Percentiles rank a stretch among this genome's conserved stretches.
Conservation (phyloP, 2,329 filamentous ascomycete genomes). For the Fusarium temperatum region DNA sequence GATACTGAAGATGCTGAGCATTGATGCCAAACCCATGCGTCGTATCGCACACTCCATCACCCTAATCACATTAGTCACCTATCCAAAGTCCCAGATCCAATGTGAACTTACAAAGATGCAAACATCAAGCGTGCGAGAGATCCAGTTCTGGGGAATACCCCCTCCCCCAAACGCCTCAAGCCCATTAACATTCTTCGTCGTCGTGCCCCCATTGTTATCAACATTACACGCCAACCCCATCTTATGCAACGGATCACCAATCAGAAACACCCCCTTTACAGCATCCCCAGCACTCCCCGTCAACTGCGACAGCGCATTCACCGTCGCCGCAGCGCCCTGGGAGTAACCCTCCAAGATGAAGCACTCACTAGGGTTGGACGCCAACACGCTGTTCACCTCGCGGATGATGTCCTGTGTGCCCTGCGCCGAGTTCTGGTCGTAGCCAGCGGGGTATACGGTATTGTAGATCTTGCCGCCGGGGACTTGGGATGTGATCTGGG, state of each 20-base stretch:
- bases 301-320: constrained; percentile 3
- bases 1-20: constrained; percentile 9
- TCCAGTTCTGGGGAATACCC: constrained; percentile 3
- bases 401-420: constrained; percentile 4
- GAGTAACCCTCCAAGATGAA: constrained; percentile 13
- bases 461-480: constrained; percentile 15
- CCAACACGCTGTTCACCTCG: background rate
- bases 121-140: constrained; percentile 5
- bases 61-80: background rate
- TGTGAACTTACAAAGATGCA: constrained; percentile 5
- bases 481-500: background rate
- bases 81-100: fast-evolving
- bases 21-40: constrained; percentile 2
- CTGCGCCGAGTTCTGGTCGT: background rate
- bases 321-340: constrained; percentile 13
- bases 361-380: constrained; percentile 1
- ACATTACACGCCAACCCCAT: constrained; percentile 7
- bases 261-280: constrained; percentile 6
- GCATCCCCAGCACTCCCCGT: constrained; percentile 3
- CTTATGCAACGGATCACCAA: constrained; percentile 6
- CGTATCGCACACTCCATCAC: constrained; percentile 15
- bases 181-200: constrained; percentile 8
- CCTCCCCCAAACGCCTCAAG: background rate
- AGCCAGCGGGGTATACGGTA: constrained; percentile 9
- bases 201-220: constrained; percentile 4